These are phyloP conservation scores for Laguncularia racemosa DNA, from an alignment of 345 rosid species.

Conservation along the genomic window DNA sequence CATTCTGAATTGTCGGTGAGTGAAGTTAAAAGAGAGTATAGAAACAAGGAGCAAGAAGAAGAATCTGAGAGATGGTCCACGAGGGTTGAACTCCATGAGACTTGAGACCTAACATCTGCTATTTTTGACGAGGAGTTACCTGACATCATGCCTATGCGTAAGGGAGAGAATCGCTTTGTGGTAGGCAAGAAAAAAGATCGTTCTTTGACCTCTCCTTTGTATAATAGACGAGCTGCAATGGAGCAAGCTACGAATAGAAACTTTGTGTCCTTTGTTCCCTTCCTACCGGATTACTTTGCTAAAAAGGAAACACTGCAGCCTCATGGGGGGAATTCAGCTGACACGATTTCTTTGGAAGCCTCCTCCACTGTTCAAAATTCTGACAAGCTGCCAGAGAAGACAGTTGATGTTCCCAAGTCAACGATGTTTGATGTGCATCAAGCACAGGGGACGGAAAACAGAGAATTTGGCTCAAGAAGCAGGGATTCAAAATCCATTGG, in stretches of 20 bases:
- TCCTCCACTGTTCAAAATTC: constrained; percentile 15
- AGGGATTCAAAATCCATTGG: constrained; percentile 9
- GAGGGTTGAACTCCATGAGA: constrained; percentile 52
- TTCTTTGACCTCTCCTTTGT: constrained; percentile 58
- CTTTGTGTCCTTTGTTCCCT: constrained; percentile 75
- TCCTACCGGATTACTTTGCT: constrained; percentile 74
- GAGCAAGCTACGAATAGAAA: constrained; percentile 53
- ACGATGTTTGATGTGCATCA: constrained; percentile 1
- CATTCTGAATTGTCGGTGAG: constrained; percentile 13
- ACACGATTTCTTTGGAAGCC: constrained; percentile 18
- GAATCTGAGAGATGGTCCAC: constrained; percentile 65
- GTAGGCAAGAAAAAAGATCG: constrained; percentile 77
- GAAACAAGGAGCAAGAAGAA: constrained; percentile 36
- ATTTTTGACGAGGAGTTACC: constrained; percentile 51
- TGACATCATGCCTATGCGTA: constrained; percentile 67
- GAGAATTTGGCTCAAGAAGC: constrained; percentile 8
- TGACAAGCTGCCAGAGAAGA: constrained; percentile 18
- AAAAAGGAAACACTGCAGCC: constrained; percentile 36
- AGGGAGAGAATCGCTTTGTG: constrained; percentile 77
- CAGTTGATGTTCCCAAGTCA: constrained; percentile 3
- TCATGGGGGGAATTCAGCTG: constrained; percentile 13
- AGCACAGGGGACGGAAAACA: constrained; percentile 17
- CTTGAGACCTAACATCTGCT: constrained; percentile 33
- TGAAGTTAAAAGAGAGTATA: constrained; percentile 16
- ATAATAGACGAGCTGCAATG: constrained; percentile 47